Percentiles rank a stretch among this genome's conserved stretches.
Conservation (phyloP, 148 eudicot species). For the Vaccinium corymbosum region DNA sequence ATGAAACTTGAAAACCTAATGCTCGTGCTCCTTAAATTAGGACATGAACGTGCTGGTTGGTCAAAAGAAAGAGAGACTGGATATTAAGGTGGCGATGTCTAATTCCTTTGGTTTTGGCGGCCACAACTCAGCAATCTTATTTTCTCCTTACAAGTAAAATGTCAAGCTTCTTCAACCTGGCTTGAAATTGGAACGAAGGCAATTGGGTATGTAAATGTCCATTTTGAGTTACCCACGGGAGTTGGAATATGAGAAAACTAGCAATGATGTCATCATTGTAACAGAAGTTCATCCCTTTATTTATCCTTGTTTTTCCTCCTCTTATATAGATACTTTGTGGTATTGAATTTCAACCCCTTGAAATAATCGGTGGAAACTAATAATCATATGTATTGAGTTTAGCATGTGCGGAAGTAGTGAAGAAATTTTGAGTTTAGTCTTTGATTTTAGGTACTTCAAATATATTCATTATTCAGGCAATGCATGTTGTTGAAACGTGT, state of each 20-base stretch:
- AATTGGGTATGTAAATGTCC: neutral
- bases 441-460: neutral
- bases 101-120: conserved; percentile 99
- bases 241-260: neutral
- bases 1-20: neutral
- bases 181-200: conserved; percentile 21
- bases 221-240: neutral
- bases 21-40: conserved; percentile 33
- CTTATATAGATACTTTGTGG: neutral
- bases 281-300: neutral
- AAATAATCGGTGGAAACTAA: neutral
- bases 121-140: conserved; percentile 89
- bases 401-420: neutral
- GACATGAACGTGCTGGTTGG: conserved; percentile 79
- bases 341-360: neutral
- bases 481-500: neutral
- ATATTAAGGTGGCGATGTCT: conserved; percentile 83
- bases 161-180: conserved; percentile 17
- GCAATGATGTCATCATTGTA: neutral
- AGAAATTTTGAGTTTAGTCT: neutral
- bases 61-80: conserved; percentile 64
- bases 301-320: neutral
- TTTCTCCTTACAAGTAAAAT: conserved; percentile 78
- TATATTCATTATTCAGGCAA: neutral
- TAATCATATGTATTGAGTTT: neutral